Base-by-base conservation (phyloP, 495 filamentous ascomycete genomes). In the Podospora didyma region DNA sequence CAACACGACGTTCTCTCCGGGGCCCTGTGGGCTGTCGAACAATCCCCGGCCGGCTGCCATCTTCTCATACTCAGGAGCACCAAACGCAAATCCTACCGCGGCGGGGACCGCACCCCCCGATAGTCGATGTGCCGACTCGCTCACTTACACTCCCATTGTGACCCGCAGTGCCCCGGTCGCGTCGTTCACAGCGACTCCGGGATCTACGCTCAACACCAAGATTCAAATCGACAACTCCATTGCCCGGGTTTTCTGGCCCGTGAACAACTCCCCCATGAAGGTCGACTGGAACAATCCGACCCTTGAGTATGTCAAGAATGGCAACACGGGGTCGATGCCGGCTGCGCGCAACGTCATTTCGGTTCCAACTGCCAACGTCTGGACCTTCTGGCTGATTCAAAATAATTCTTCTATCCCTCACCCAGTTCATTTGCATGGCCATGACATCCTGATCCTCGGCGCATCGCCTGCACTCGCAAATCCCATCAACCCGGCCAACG, bases 381-480 rank as follows among this genome's bases (percentile, higher is more conserved):
- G 70, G 63, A 64, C 66, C 7, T 78, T 75, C 57, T 69, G 72
- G 49, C 54, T 79, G 17, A 65, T 80, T 10, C 66, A 73, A 51
- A 71, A 74, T 46, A 73, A 78, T 50, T 82, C 84, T 46, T 61
- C 62, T 2, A 65, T 68, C 1, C 65, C 65, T 1, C 81, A 73
- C 46, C 78, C 78, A 23, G 73, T 80, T 19, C 76, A 82, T 54
- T 69, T 84, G 2, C 76, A 68, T 52, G 79, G 79, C 2, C 74
- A 85, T 60, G 73, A 84, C 57, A 79, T 86, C 64, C 68, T 69
- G 23, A 70, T 85, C n/a, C 62, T 84, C 12, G 69, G 75, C 0
- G 63, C 71, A 16, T 80, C 81, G 59, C 51, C 65, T 0, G 54
- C 65, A 0, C 55, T 63, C 0, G 46, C 49, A 0, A 56, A 63